Evolutionary conservation across 139 green algal species (phyloP).

Genomic region (Chlorella sp.): DNA sequence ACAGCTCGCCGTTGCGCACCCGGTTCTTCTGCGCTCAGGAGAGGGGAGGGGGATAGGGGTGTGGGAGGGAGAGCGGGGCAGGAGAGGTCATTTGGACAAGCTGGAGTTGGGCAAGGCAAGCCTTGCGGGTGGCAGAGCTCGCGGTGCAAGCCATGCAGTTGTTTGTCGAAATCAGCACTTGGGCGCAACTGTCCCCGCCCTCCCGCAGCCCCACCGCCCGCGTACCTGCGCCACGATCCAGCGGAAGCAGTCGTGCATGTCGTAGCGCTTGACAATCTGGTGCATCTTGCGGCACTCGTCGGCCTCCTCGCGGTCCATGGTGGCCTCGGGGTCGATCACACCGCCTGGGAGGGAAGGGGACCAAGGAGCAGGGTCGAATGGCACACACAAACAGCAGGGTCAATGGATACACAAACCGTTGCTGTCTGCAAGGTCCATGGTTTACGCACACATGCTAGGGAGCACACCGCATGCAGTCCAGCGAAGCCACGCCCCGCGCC

Average conservation of each 20-base stretch:
- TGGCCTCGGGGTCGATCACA: conserved; percentile 67
- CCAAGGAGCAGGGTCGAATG: no score
- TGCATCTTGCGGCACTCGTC: conserved; percentile 82
- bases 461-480: neutral
- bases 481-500: neutral
- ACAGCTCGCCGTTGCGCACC: conserved; percentile 80
- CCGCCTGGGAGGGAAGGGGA: conserved; percentile 43
- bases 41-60: conserved; percentile 13
- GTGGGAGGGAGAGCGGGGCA: neutral
- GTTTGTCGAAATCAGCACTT: no score
- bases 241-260: conserved; percentile 67
- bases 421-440: no score
- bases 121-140: no score
- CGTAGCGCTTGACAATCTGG: conserved; percentile 66
- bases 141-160: no score
- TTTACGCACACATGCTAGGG: no score
- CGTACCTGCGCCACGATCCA: conserved; percentile 70
- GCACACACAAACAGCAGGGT: no score
- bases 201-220: neutral
- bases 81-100: neutral
- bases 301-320: conserved; percentile 76
- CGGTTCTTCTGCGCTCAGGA: conserved; percentile 76
- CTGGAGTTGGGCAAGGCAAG: no score
- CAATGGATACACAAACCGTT: no score
- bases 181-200: no score